Percentiles rank a stretch among this genome's conserved stretches.
These are phyloP conservation scores for Beauveria asiatica DNA, from an alignment of 2,329 filamentous ascomycete genomes.

Conservation along the genomic window DNA sequence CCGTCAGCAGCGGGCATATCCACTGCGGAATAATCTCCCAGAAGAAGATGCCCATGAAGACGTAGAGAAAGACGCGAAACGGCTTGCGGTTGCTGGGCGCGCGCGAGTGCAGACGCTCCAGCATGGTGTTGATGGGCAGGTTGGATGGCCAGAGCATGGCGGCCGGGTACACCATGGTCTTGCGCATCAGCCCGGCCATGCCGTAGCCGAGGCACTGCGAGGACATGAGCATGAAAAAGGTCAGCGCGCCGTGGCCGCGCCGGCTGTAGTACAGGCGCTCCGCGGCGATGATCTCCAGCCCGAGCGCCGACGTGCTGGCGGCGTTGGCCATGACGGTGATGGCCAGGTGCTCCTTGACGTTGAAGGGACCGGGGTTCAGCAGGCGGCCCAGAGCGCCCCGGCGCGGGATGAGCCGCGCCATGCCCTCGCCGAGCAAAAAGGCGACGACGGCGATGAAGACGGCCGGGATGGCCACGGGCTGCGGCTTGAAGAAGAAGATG, in stretches of 20 bases:
- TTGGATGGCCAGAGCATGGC: slow-evolving; percentile 29
- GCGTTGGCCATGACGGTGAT: slow-evolving; percentile 36
- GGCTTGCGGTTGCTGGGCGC: slow-evolving; percentile 27
- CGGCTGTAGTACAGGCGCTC: slow-evolving; percentile 38
- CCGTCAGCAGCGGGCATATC: slow-evolving; percentile 33
- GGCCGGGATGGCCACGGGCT: not conserved
- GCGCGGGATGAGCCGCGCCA: slow-evolving; percentile 1
- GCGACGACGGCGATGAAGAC: slow-evolving; percentile 9
- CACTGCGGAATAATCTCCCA: slow-evolving; percentile 43
- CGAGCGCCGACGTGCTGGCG: slow-evolving; percentile 24
- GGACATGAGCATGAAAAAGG: slow-evolving; percentile 37
- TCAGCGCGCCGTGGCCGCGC: slow-evolving; percentile 28
- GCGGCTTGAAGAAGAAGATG: slow-evolving; percentile 11
- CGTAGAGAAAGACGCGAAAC: slow-evolving; percentile 31
- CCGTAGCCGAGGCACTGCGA: slow-evolving; percentile 42
- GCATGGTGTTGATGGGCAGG: slow-evolving; percentile 21
- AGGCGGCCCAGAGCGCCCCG: slow-evolving; percentile 8
- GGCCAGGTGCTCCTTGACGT: slow-evolving; percentile 23
- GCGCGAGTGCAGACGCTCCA: slow-evolving; percentile 22
- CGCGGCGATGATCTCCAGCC: slow-evolving; percentile 33
- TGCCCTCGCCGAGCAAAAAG: slow-evolving; percentile 4
- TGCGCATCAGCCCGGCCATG: slow-evolving; percentile 37
- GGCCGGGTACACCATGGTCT: slow-evolving; percentile 37
- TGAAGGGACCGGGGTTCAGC: slow-evolving; percentile 21
- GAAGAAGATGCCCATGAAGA: slow-evolving; percentile 30